Conservation (phyloP, 2,329 filamentous ascomycete species). For the Claviceps spartinae region DNA sequence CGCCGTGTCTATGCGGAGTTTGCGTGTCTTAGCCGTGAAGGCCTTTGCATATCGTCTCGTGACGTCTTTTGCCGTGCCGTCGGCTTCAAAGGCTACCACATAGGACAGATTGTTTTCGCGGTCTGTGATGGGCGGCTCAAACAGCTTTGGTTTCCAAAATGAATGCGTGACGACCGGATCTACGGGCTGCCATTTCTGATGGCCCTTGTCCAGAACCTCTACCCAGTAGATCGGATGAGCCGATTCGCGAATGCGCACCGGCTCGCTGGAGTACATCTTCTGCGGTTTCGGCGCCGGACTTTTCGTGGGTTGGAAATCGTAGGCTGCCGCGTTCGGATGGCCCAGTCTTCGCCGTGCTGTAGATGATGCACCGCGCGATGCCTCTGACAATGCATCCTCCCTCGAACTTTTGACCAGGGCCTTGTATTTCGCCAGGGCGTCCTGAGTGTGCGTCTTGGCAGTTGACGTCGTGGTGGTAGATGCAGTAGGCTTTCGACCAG, state of each 20-base stretch:
- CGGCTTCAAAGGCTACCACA: conserved; percentile 71
- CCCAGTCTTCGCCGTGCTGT: conserved; percentile 36
- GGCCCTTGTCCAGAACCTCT: conserved; percentile 72
- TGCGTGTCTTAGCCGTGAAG: conserved; percentile 82
- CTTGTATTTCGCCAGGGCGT: conserved; percentile 13
- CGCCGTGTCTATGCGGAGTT: conserved; percentile 57
- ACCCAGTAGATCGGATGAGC: conserved; percentile 84
- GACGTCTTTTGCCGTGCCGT: conserved; percentile 68
- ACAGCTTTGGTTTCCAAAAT: conserved; percentile 57
- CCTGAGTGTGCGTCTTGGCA: conserved; percentile 18
- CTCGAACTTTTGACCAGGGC: conserved; percentile 27
- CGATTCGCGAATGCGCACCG: conserved; percentile 49
- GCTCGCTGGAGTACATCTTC: conserved; percentile 18
- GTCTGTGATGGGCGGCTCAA: conserved; percentile 77
- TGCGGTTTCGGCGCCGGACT: conserved; percentile 23
- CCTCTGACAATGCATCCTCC: conserved; percentile 12
- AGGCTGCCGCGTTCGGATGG: conserved; percentile 40
- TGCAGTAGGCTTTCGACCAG: conserved; percentile 13
- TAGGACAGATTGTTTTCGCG: conserved; percentile 67
- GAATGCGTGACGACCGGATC: conserved; percentile 71
- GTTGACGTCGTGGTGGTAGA: conserved; percentile 8
- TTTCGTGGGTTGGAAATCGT: conserved; percentile 29
- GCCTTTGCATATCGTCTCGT: conserved; percentile 78
- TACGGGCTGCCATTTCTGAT: conserved; percentile 83
- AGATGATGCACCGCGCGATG: conserved; percentile 12